Conservation (phyloP, 23 red algal genomes). For the Chondrus crispus region DNA sequence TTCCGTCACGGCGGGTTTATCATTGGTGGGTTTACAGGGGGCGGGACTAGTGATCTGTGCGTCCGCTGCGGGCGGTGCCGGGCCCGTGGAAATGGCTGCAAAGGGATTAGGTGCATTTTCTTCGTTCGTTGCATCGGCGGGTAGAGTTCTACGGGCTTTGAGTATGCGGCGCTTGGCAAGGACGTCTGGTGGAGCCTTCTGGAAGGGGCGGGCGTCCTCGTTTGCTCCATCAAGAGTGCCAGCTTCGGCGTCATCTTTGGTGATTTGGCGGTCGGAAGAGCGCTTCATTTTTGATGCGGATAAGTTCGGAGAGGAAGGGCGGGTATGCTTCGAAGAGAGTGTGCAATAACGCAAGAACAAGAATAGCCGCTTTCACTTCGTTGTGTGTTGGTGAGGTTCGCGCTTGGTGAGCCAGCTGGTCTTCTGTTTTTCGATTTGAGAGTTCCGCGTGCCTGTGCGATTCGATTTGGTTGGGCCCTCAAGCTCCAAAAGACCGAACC, state of each 20-base stretch:
- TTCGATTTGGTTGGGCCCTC: too few species aligned
- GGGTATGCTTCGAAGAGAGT: too few species aligned
- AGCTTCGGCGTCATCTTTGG: constrained; percentile 48
- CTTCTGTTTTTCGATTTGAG: too few species aligned
- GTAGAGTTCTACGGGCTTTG: constrained; percentile 34
- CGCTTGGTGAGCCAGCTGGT: too few species aligned
- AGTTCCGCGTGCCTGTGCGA: too few species aligned
- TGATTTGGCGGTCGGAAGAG: constrained; percentile 64
- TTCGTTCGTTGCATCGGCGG: background rate
- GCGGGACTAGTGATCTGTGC: background rate
- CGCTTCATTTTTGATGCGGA: constrained; percentile 50
- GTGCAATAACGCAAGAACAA: too few species aligned
- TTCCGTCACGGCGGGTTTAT: background rate
- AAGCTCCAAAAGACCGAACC: too few species aligned
- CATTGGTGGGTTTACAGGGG: background rate
- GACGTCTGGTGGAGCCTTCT: constrained; percentile 53
- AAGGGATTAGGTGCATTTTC: constrained; percentile 7
- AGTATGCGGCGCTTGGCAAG: constrained; percentile 69
- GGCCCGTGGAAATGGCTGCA: background rate
- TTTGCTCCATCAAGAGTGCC: constrained; percentile 17
- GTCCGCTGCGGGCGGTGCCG: background rate
- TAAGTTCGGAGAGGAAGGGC: too few species aligned
- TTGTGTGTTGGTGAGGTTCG: too few species aligned
- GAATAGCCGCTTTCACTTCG: too few species aligned
- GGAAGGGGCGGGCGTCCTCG: background rate